Percentiles rank a stretch among this genome's conserved stretches.
Evolutionary conservation across 179 eudicot species (phyloP).

Genomic region (Nepenthes alata): DNA sequence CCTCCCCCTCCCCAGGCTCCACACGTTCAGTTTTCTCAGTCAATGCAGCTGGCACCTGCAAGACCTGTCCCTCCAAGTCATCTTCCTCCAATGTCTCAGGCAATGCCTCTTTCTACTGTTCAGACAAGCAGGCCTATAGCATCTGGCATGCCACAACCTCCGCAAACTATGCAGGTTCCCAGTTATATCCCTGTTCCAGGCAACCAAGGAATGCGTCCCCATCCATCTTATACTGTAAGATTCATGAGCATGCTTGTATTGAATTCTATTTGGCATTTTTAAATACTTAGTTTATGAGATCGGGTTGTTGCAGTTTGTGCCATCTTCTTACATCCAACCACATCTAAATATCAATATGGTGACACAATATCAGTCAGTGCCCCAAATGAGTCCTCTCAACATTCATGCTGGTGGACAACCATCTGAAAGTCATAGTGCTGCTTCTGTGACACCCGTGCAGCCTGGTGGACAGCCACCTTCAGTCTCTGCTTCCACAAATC

Average conservation of each 20-base stretch:
- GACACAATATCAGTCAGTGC: slow-evolving; percentile 35
- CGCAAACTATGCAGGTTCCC: slow-evolving; percentile 39
- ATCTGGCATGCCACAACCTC: slow-evolving; percentile 37
- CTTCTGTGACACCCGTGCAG: slow-evolving; percentile 27
- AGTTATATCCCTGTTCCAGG: slow-evolving; percentile 39
- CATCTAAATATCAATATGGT: slow-evolving; percentile 38
- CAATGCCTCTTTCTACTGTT: slow-evolving; percentile 38
- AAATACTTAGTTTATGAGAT: background rate
- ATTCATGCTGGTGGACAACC: slow-evolving; percentile 33
- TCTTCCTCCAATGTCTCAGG: slow-evolving; percentile 32
- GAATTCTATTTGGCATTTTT: background rate
- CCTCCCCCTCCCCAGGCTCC: slow-evolving; percentile 32
- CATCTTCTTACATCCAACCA: slow-evolving; percentile 24
- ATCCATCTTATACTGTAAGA: slow-evolving; percentile 54
- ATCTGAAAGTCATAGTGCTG: slow-evolving; percentile 29
- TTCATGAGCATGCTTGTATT: slow-evolving; percentile 5
- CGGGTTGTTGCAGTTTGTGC: slow-evolving; percentile 18
- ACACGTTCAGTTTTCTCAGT: slow-evolving; percentile 56
- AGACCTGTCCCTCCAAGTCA: slow-evolving; percentile 42
- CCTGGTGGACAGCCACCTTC: slow-evolving; percentile 32
- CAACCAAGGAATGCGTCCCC: slow-evolving; percentile 35
- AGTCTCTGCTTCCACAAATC: slow-evolving; percentile 15
- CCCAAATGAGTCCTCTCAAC: slow-evolving; percentile 35
- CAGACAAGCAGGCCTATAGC: slow-evolving; percentile 38
- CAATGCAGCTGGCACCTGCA: slow-evolving; percentile 43